Evolutionary conservation across 768 basidiomycete genomes (phyloP).

Genomic region (Phlebiopsis gigantea): DNA sequence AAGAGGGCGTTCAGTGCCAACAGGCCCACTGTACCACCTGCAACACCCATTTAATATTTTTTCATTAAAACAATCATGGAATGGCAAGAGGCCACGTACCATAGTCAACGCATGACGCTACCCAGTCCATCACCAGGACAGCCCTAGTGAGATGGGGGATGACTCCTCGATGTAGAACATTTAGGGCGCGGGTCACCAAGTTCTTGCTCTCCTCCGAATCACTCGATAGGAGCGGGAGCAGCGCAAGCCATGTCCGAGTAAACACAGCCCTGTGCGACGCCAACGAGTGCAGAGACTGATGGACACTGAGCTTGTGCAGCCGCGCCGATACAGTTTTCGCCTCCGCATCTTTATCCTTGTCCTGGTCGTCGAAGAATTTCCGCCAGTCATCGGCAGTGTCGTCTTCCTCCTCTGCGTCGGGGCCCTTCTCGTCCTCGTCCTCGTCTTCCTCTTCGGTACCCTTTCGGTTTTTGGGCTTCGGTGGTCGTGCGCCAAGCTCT

Average conservation of each 20-base stretch:
- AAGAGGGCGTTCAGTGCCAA: slow-evolving; percentile 90
- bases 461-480: slow-evolving; percentile 22
- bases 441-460: slow-evolving; percentile 23
- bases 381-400: slow-evolving; percentile 64
- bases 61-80: not conserved
- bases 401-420: slow-evolving; percentile 28
- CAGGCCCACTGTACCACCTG: slow-evolving; percentile 72
- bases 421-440: slow-evolving; percentile 32
- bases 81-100: slow-evolving; percentile 38
- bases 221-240: slow-evolving; percentile 56
- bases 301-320: slow-evolving; percentile 60
- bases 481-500: slow-evolving; percentile 54
- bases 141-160: slow-evolving; percentile 79
- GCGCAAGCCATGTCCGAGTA: slow-evolving; percentile 71
- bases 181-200: slow-evolving; percentile 54
- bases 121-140: slow-evolving; percentile 87
- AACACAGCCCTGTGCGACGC: slow-evolving; percentile 77
- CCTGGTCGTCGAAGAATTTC: slow-evolving; percentile 73
- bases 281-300: slow-evolving; percentile 73
- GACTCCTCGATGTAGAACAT: slow-evolving; percentile 78
- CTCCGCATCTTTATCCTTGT: slow-evolving; percentile 29
- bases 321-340: slow-evolving; percentile 37
- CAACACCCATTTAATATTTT: slow-evolving; percentile 33
- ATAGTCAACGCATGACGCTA: slow-evolving; percentile 75
- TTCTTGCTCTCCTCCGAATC: slow-evolving; percentile 29